Percentiles rank a stretch among this genome's conserved stretches.
phyloP scores from a whole-genome alignment of 1,284 basidiomycete genomes.

The Cutaneotrichosporon sp. region DNA sequence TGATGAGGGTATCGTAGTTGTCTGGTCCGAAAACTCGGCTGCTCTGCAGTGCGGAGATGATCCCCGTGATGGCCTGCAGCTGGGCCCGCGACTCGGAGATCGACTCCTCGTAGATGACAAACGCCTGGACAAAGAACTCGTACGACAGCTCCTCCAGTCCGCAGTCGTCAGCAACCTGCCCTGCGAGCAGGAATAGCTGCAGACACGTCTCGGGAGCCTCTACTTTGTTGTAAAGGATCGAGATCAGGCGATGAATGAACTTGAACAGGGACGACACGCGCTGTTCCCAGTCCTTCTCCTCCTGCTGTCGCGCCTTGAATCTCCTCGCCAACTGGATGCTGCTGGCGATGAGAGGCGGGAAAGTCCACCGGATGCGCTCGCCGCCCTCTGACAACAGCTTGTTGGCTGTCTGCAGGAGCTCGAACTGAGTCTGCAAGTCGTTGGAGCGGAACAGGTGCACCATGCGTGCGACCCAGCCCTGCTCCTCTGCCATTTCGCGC shows the following conservation, averaged over 20 bases:
- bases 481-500: slow-evolving; percentile 90
- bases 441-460: slow-evolving; percentile 86
- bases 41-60: slow-evolving; percentile 79
- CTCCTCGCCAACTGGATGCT: slow-evolving; percentile 83
- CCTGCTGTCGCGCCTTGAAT: slow-evolving; percentile 65
- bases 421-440: slow-evolving; percentile 75
- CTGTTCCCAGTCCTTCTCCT: slow-evolving; percentile 72
- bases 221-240: slow-evolving; percentile 82
- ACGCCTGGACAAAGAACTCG: slow-evolving; percentile 92
- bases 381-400: slow-evolving; percentile 84
- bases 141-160: slow-evolving; percentile 90
- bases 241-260: slow-evolving; percentile 84
- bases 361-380: slow-evolving; percentile 87
- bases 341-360: slow-evolving; percentile 85
- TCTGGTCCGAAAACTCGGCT: slow-evolving; percentile 80
- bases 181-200: slow-evolving; percentile 86
- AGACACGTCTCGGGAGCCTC: slow-evolving; percentile 85
- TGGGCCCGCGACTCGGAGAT: slow-evolving; percentile 90
- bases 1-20: slow-evolving; percentile 92
- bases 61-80: slow-evolving; percentile 84
- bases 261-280: slow-evolving; percentile 80
- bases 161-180: slow-evolving; percentile 85
- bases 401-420: slow-evolving; percentile 75
- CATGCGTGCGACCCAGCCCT: slow-evolving; percentile 95
- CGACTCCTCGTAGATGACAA: slow-evolving; percentile 90